These are phyloP conservation scores for Physcomitrium patens DNA, from an alignment of 225 moss, liverwort and hornwort species.

Conservation along the genomic window DNA sequence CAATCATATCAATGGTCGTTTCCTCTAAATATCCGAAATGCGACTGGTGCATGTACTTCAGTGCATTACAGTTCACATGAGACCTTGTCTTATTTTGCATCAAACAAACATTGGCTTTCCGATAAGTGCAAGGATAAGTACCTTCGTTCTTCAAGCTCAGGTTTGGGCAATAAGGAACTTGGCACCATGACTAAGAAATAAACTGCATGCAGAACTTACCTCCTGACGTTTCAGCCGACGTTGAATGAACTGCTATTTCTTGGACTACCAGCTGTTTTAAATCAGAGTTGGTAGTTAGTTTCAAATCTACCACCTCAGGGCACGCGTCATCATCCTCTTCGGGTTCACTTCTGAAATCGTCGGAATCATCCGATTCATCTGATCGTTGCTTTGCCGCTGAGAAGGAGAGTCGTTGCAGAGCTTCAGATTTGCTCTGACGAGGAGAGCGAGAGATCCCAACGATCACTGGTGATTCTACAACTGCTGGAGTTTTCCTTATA, in stretches of 20 bases:
- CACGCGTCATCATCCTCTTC: constrained; percentile 34
- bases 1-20: background rate
- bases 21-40: background rate
- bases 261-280: constrained; percentile 15
- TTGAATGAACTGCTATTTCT: constrained; percentile 22
- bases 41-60: background rate
- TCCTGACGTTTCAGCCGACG: constrained; percentile 25
- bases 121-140: no score
- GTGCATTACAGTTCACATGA: constrained; percentile 12
- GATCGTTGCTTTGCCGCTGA: constrained; percentile 57
- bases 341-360: constrained; percentile 32
- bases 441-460: constrained; percentile 50
- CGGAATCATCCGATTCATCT: constrained; percentile 40
- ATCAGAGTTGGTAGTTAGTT: constrained; percentile 27
- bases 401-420: constrained; percentile 46
- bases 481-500: constrained; percentile 41
- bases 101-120: no score
- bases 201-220: constrained; percentile 27
- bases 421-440: constrained; percentile 65
- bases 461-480: constrained; percentile 41
- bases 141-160: no score
- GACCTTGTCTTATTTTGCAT: no score
- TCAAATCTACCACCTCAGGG: constrained; percentile 27
- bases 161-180: background rate
- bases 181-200: constrained; percentile 6